phyloP scores from a whole-genome alignment of 2,329 filamentous ascomycete genomes.

The Ceratocystis lukuohia region DNA sequence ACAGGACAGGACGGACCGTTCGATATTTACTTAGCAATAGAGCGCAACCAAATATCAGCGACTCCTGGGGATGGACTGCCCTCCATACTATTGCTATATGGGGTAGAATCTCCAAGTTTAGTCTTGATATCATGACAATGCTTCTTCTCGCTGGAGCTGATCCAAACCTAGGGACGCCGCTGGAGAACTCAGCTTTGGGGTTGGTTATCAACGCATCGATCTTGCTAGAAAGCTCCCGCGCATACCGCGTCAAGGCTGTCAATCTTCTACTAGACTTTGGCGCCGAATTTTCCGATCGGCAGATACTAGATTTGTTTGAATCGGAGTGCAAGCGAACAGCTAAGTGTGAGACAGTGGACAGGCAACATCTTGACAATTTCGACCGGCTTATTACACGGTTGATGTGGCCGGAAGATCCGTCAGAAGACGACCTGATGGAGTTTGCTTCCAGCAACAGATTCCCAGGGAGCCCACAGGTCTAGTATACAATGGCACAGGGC shows the following conservation, averaged over 20 bases:
- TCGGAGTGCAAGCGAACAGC: constrained; percentile 5
- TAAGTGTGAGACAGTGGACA: constrained; percentile 1
- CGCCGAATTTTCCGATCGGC: constrained; percentile 4
- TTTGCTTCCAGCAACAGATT: constrained; percentile 13
- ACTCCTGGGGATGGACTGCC: constrained; percentile 11
- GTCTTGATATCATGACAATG: constrained; percentile 1
- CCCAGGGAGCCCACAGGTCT: constrained; percentile 12
- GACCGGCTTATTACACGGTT: constrained; percentile 10
- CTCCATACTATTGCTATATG: constrained; percentile 9
- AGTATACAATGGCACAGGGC: constrained; percentile 9
- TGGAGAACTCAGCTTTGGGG: constrained; percentile 7
- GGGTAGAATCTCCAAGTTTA: constrained; percentile 5
- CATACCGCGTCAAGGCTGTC: constrained; percentile 7
- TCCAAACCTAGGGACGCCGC: constrained; percentile 9
- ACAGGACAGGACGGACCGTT: constrained; percentile 11
- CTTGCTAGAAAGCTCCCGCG: neutral
- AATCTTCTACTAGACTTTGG: constrained; percentile 14
- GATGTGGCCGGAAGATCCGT: constrained; percentile 5
- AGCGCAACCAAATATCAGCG: constrained; percentile 11
- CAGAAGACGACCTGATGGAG: constrained; percentile 8
- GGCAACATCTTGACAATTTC: constrained; percentile 10
- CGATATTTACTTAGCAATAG: constrained; percentile 11
- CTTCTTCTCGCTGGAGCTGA: constrained; percentile 12
- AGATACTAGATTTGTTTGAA: constrained; percentile 11
- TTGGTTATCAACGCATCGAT: constrained; percentile 10